Percentiles rank a stretch among this genome's conserved stretches.
Evolutionary conservation across 2,329 filamentous ascomycete genomes (phyloP).

Genomic region (Pseudocercospora fuligena): DNA sequence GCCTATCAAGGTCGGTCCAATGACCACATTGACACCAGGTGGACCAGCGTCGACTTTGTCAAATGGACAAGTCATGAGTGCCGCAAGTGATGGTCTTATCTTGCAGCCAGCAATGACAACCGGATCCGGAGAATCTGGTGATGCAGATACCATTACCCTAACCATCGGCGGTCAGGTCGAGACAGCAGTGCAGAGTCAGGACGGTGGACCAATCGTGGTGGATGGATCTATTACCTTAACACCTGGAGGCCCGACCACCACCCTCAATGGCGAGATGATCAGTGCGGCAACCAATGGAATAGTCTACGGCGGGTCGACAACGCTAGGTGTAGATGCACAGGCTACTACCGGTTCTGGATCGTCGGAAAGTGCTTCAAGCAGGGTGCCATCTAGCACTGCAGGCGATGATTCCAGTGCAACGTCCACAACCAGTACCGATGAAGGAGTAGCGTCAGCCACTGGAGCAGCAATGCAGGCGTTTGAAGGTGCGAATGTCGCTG

Average conservation of each 20-base stretch:
- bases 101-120: background rate
- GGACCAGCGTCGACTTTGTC: slow-evolving; percentile 21
- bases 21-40: background rate
- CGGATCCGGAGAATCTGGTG: background rate
- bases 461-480: slow-evolving; percentile 4
- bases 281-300: slow-evolving; percentile 24
- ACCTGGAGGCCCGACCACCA: slow-evolving; percentile 22
- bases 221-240: slow-evolving; percentile 22
- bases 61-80: slow-evolving; percentile 27
- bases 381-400: background rate
- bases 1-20: slow-evolving; percentile 20
- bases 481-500: slow-evolving; percentile 13
- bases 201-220: slow-evolving; percentile 23
- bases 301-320: slow-evolving; percentile 11
- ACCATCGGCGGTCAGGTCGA: slow-evolving; percentile 19
- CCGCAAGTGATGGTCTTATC: slow-evolving; percentile 18
- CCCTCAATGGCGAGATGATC: slow-evolving; percentile 25
- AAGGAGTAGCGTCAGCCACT: background rate
- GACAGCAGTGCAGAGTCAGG: slow-evolving; percentile 21
- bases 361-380: background rate
- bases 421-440: background rate
- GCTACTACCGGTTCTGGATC: background rate
- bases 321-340: slow-evolving; percentile 9
- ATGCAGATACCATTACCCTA: slow-evolving; percentile 14
- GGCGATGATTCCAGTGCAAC: background rate